A percentile compares a stretch with the other conserved stretches of the same genome.
phyloP scores from a whole-genome alignment of 2,329 filamentous ascomycete species.

The Chrysoporthe puriensis region DNA sequence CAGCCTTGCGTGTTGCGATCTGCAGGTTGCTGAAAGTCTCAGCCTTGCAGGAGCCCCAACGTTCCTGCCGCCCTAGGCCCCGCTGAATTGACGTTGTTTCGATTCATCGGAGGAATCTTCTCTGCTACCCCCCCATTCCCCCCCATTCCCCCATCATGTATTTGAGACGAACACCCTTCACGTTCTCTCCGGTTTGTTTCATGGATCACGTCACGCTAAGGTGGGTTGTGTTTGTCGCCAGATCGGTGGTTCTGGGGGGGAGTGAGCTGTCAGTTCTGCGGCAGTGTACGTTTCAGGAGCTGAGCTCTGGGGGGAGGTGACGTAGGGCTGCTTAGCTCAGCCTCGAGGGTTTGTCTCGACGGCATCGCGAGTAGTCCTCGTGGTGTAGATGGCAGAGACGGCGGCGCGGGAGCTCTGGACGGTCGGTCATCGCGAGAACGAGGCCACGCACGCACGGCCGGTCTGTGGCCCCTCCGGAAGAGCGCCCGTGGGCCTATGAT shows the following conservation, averaged over 20 bases:
- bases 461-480: neutral
- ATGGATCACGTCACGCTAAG: slow-evolving; percentile 3
- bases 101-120: neutral
- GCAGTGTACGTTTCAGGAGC: slow-evolving; percentile 22
- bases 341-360: slow-evolving; percentile 9
- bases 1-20: slow-evolving; percentile 5
- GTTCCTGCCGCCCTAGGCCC: slow-evolving; percentile 12
- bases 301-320: neutral
- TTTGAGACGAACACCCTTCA: slow-evolving; percentile 26
- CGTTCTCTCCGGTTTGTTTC: neutral
- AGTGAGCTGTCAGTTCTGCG: slow-evolving; percentile 13
- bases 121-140: neutral
- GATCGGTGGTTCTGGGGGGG: slow-evolving; percentile 3
- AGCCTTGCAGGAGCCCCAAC: slow-evolving; percentile 25
- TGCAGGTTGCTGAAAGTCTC: slow-evolving; percentile 6
- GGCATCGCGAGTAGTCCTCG: neutral
- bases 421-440: neutral
- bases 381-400: neutral
- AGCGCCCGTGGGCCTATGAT: neutral
- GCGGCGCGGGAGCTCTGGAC: neutral
- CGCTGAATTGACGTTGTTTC: neutral
- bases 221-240: slow-evolving; percentile 7
- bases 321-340: slow-evolving; percentile 18
- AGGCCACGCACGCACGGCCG: neutral
- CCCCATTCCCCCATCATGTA: slow-evolving; percentile 5